These are phyloP conservation scores for Planoprotostelium fungivorum DNA, from an alignment of 78 protist genomes.

Conservation along the genomic window DNA sequence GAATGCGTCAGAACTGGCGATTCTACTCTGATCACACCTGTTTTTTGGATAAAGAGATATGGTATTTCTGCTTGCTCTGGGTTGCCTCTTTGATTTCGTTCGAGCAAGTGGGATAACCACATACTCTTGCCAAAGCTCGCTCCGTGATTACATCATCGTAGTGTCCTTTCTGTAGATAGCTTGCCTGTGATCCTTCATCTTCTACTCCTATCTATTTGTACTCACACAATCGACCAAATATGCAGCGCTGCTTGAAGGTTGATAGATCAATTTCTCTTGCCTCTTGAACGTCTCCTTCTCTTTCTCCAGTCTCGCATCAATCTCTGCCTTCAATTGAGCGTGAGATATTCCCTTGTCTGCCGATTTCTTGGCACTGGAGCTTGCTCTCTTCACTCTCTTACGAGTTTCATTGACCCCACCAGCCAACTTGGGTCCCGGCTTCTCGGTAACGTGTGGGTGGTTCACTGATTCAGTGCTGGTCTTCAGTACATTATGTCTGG, in stretches of 20 bases:
- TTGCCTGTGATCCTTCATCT: too few relatives aligned
- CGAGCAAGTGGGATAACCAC: neutral
- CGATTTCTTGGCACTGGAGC: neutral
- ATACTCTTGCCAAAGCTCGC: neutral
- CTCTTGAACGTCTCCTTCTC: neutral
- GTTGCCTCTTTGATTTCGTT: neutral
- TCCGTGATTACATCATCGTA: neutral
- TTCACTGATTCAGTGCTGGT: neutral
- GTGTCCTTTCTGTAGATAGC: neutral
- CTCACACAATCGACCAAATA: neutral
- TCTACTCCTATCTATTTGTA: too few relatives aligned
- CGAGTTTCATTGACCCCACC: neutral
- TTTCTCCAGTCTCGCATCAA: neutral
- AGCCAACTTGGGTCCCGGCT: neutral
- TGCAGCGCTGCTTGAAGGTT: neutral
- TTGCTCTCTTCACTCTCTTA: neutral
- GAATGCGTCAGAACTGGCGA: neutral
- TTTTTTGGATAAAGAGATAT: neutral
- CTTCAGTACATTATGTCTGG: neutral
- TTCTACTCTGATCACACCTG: neutral
- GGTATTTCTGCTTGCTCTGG: neutral
- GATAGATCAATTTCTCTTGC: neutral
- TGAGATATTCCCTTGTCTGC: neutral
- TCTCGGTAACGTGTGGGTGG: neutral
- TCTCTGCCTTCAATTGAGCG: neutral